Percentiles rank a stretch among this genome's conserved stretches.
Conservation (phyloP, 2,329 filamentous ascomycete genomes). For the Penicillium sp. region DNA sequence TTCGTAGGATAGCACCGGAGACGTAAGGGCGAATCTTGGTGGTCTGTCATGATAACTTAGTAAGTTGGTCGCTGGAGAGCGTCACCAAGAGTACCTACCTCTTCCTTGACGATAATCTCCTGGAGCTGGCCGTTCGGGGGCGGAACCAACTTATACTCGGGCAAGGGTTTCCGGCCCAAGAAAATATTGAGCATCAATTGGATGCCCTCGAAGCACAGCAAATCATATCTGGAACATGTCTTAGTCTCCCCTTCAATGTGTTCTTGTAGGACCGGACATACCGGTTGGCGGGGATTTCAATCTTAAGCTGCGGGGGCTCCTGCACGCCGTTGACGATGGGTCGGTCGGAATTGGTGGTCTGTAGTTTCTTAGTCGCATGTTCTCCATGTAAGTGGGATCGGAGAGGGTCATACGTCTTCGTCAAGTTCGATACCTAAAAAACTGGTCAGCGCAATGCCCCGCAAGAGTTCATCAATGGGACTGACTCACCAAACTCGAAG, state of each 20-base stretch:
- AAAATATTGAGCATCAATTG: slow-evolving; percentile 96
- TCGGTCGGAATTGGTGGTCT: slow-evolving; percentile 71
- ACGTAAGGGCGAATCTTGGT: slow-evolving; percentile 81
- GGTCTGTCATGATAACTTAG: slow-evolving; percentile 51
- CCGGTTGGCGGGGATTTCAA: slow-evolving; percentile 95
- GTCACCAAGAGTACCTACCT: slow-evolving; percentile 41
- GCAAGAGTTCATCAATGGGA: slow-evolving; percentile 11
- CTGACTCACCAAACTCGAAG: slow-evolving; percentile 80
- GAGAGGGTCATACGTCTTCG: slow-evolving; percentile 65
- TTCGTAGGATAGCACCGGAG: slow-evolving; percentile 83
- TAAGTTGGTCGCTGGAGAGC: background rate
- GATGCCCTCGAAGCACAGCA: slow-evolving; percentile 97
- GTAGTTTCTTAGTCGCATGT: slow-evolving; percentile 26
- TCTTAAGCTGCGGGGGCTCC: slow-evolving; percentile 91
- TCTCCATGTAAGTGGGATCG: slow-evolving; percentile 7
- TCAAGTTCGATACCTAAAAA: slow-evolving; percentile 79
- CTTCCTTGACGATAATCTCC: slow-evolving; percentile 75
- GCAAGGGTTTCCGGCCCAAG: slow-evolving; percentile 70
- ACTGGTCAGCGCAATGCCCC: slow-evolving; percentile 33
- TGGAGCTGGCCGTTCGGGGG: slow-evolving; percentile 73
- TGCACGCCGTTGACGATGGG: slow-evolving; percentile 75
- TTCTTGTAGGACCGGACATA: slow-evolving; percentile 47
- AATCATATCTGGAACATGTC: slow-evolving; percentile 62
- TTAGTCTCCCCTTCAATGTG: slow-evolving; percentile 23
- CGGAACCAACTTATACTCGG: slow-evolving; percentile 74